Conservation (phyloP, 2,329 filamentous ascomycete species). For the Hymenoscyphus fraxineus region DNA sequence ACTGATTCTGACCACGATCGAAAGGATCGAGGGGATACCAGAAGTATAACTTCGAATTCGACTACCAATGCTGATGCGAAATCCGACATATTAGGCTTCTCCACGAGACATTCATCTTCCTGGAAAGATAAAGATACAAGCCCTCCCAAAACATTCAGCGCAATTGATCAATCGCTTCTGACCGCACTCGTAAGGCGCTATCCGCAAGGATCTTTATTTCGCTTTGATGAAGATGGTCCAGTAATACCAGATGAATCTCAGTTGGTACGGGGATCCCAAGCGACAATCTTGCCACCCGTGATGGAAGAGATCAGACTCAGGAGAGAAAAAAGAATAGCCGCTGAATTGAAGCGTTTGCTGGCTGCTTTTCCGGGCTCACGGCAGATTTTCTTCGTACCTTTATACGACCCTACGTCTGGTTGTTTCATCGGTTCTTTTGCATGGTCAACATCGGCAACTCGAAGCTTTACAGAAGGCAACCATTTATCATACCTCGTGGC, state of each 20-base stretch:
- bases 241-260: constrained; percentile 6
- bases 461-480: constrained; percentile 32
- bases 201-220: constrained; percentile 30
- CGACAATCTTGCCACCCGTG: not conserved
- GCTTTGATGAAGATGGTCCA: constrained; percentile 26
- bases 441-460: constrained; percentile 43
- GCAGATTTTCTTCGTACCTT: constrained; percentile 44
- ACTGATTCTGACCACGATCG: not conserved
- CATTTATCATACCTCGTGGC: constrained; percentile 38
- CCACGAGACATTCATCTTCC: constrained; percentile 21
- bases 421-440: constrained; percentile 47
- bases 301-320: constrained; percentile 15
- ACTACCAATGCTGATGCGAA: constrained; percentile 13
- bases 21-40: not conserved
- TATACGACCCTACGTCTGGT: constrained; percentile 44
- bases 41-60: not conserved
- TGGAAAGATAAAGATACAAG: constrained; percentile 17
- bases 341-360: constrained; percentile 31
- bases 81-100: constrained; percentile 29
- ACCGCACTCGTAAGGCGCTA: constrained; percentile 26
- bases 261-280: constrained; percentile 3
- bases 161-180: constrained; percentile 25
- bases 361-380: constrained; percentile 41
- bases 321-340: constrained; percentile 14
- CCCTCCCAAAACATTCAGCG: constrained; percentile 14